Percentiles rank a stretch among this genome's conserved stretches.
phyloP scores from a whole-genome alignment of 1,284 basidiomycete genomes.

The Austroboletus niveus region DNA sequence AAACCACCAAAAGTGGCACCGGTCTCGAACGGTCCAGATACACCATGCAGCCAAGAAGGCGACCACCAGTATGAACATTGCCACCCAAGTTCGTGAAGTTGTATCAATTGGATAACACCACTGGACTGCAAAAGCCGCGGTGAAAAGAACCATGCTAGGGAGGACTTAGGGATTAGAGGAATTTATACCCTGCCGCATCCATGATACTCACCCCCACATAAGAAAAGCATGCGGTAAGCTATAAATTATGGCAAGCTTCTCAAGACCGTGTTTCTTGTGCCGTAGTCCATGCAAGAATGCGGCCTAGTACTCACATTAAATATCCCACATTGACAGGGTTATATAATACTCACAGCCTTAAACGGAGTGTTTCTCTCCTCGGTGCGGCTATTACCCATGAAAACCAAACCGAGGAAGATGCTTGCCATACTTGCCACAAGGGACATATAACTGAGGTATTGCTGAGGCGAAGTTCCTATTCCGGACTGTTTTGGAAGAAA shows the following conservation, averaged over 20 bases:
- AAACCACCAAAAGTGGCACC: conserved; percentile 26
- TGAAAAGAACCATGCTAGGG: conserved; percentile 31
- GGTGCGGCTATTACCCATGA: conserved; percentile 37
- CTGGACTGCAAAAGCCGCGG: conserved; percentile 26
- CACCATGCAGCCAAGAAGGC: conserved; percentile 21
- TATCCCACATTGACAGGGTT: neutral
- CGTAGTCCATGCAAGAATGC: conserved; percentile 25
- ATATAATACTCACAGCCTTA: conserved; percentile 26
- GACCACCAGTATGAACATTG: conserved; percentile 3
- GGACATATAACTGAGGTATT: conserved; percentile 41
- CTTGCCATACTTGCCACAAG: conserved; percentile 40
- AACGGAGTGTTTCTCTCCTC: conserved; percentile 27
- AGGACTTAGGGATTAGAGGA: conserved; percentile 9
- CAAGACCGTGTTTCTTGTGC: conserved; percentile 31
- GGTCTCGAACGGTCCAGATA: conserved; percentile 24
- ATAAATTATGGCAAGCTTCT: conserved; percentile 39
- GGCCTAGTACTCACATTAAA: conserved; percentile 20
- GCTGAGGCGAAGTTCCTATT: conserved; percentile 20
- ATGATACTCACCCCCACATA: conserved; percentile 38
- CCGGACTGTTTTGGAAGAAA: conserved; percentile 38
- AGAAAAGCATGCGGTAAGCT: conserved; percentile 38
- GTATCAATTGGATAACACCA: conserved; percentile 18
- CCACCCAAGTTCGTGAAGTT: conserved; percentile 5
- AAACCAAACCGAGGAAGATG: conserved; percentile 40
- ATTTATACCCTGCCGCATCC: neutral